Evolutionary conservation across 352 stramenopile genomes (phyloP), one percentile per base, ranked within the genome.

Genomic region (Phytophthora ohioensis): DNA sequence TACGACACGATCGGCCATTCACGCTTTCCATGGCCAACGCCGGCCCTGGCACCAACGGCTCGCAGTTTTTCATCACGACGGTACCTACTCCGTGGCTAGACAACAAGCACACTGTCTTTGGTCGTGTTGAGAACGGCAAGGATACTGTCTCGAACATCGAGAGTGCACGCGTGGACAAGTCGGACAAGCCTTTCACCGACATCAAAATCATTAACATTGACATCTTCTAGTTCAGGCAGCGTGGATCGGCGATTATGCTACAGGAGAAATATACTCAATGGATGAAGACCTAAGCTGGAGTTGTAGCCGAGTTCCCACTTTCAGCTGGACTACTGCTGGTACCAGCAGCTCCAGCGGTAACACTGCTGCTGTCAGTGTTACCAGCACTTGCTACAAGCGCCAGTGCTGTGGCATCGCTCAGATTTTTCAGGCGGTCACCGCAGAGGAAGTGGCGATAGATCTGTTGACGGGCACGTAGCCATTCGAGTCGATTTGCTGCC

Each of bases 1-100:
- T 98, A 64, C 81, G 92, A 48, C 97, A 99, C 75, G 97, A 99
- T 83, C 90, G 97, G 4, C 92, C 97, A 15, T 99, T 99, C 78
- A 99, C 97, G n/a, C 88, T 99, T 15, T 98, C 85, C 30, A 99
- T 99, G 98, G 98, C 98, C 5, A 99, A 99, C 84, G 84, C 84
- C 52, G 85, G 89, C 0, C 89, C 88, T 8, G 73, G 76, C 4
- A 96, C 88, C 12, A 96, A 96, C 64, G 90, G 87, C 63, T 93
- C 86, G 27, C 92, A 98, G 72, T 99, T 99, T 75, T 99, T 99
- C 87, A 98, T 99, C 63, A 99, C 97, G 15, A 99, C 97, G 2
- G 96, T 99, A 39, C 95, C 97, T 2, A 99, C 96, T 30, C 97
- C 97, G 8, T 99, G 97, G 97, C 75, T 99, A 36, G 97, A 99